Percentiles rank a stretch among this genome's conserved stretches.
Conservation (phyloP, 75 land plant species). For the Sequoia sempervirens region DNA sequence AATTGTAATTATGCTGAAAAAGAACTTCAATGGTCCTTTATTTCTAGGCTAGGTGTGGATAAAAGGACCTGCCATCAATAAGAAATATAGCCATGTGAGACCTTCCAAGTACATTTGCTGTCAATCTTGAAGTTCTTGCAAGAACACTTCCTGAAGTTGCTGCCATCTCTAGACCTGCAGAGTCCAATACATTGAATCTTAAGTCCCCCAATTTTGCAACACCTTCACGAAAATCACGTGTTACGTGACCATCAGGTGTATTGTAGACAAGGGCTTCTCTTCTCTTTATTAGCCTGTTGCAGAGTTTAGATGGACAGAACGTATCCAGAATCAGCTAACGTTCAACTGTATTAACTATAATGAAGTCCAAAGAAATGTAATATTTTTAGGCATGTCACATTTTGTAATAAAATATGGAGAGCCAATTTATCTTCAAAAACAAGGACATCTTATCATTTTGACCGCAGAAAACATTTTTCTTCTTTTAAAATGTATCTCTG, state of each 20-base stretch:
- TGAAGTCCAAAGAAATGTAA: background rate
- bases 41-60: background rate
- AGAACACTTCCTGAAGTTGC: conserved; percentile 75
- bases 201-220: conserved; percentile 89
- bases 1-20: background rate
- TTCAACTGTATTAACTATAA: background rate
- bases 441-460: background rate
- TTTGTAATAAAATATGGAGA: background rate
- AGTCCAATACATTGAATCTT: conserved; percentile 82
- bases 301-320: background rate
- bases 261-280: conserved; percentile 97
- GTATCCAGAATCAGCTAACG: background rate
- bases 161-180: conserved; percentile 88
- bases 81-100: conserved; percentile 84
- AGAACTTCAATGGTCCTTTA: background rate
- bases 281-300: conserved; percentile 73
- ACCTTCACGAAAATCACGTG: conserved; percentile 96
- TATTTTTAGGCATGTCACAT: background rate
- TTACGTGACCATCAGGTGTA: conserved; percentile 94
- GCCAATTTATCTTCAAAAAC: background rate
- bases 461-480: background rate
- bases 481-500: background rate
- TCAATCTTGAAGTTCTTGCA: conserved; percentile 78
- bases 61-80: conserved; percentile 83
- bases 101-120: conserved; percentile 56